Base-by-base conservation (phyloP, 495 filamentous ascomycete species). In the Hypoxylon lenormandii region DNA sequence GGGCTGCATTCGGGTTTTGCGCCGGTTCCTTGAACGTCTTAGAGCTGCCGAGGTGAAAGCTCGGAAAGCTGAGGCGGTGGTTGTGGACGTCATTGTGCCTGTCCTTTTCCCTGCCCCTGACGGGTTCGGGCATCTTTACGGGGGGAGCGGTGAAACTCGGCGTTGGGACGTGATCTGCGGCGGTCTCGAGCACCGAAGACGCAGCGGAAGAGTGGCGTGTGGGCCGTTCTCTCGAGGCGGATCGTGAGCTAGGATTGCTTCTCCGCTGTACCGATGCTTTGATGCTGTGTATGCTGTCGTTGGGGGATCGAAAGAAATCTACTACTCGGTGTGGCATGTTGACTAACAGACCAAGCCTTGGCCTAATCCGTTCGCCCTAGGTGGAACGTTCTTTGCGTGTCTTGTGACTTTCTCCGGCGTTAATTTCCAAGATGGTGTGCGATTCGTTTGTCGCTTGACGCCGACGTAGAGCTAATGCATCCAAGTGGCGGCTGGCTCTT, bases 241-340 rank as follows among this genome's bases (percentile, higher is more conserved):
- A 60, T 55, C 66, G 62, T 15, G 72, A 58, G 16, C 42, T 57
- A 23, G 74, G 71, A 43, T 46, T 69, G 26, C 66, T 63, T 33
- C 66, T 74, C 51, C 74, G 72, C 28, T 75, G 72, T 22, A 76
- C 70, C 6, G 74, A 75, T 42, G 73, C 64, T 60, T 75, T 77
- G 57, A 77, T 76, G 59, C 47, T 72, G 63, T 72, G 67, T 48
- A 75, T 73, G 58, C 65, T 63, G 67, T 73, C 70, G 64, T 72
- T 74, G 10, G 82, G 80, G 22, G 77, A 75, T 59, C 80, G 72
- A 64, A 86, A 81, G 63, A 85, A 84, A 57, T 81, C 77, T 40
- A 78, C 74, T 60, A 86, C 82, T 30, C 79, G 78, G 70, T 85
- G 82, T 42, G 83, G 83, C 83, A 84, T 85, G 22, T 74, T 80